phyloP scores from a whole-genome alignment of 2,329 filamentous ascomycete genomes.

The Byssothecium circinans region DNA sequence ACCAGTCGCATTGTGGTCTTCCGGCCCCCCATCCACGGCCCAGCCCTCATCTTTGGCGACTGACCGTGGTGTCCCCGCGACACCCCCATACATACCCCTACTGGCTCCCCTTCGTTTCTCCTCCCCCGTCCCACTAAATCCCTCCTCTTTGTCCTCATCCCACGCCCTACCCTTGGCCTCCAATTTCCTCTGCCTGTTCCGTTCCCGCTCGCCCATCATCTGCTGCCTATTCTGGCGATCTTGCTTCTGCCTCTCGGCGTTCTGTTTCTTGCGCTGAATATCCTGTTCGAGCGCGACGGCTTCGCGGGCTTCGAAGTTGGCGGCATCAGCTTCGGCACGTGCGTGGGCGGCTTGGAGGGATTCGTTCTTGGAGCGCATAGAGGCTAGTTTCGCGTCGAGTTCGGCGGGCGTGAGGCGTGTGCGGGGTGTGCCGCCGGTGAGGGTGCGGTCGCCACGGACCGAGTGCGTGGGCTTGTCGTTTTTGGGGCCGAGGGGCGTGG shows the following conservation, averaged over 20 bases:
- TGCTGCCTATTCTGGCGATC: constrained; percentile 57
- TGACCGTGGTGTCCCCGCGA: constrained; percentile 38
- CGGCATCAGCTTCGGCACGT: constrained; percentile 68
- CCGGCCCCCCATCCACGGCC: constrained; percentile 13
- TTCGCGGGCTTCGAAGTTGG: constrained; percentile 65
- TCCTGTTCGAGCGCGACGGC: constrained; percentile 57
- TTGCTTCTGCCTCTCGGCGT: constrained; percentile 43
- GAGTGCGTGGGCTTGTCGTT: constrained; percentile 24
- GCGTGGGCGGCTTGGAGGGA: constrained; percentile 62
- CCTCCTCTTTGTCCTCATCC: constrained; percentile 65
- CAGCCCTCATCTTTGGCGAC: constrained; percentile 12
- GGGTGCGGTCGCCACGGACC: constrained; percentile 37
- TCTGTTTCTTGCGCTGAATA: constrained; percentile 43
- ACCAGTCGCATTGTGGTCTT: constrained; percentile 18
- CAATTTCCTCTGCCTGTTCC: constrained; percentile 61
- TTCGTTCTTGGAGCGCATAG: constrained; percentile 64
- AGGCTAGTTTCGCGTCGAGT: constrained; percentile 61
- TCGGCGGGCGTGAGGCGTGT: constrained; percentile 62
- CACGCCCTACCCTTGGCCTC: constrained; percentile 62
- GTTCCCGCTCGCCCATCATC: constrained; percentile 65
- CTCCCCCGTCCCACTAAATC: constrained; percentile 49
- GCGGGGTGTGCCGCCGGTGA: constrained; percentile 38
- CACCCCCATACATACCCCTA: constrained; percentile 56
- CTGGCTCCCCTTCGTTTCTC: constrained; percentile 49
- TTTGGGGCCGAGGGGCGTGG: constrained; percentile 19